Evolutionary conservation across 2,329 filamentous ascomycete species (phyloP).

Genomic region (Arthroderma sp.): DNA sequence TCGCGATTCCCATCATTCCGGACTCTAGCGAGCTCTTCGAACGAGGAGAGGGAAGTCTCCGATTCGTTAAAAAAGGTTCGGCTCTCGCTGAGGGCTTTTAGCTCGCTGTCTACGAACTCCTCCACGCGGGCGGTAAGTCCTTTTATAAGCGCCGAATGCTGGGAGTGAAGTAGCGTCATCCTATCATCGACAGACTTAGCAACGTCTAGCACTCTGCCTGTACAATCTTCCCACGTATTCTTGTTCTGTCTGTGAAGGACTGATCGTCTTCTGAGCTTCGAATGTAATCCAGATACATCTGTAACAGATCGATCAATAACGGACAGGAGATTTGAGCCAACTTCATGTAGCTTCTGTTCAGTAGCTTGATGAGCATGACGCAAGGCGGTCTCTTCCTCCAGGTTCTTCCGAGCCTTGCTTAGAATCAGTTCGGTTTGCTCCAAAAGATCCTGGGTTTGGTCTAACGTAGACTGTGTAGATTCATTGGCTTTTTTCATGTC

Average conservation of each 20-base stretch:
- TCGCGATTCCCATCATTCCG: constrained; percentile 49
- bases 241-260: constrained; percentile 72
- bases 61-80: constrained; percentile 60
- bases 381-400: constrained; percentile 68
- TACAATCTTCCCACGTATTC: constrained; percentile 63
- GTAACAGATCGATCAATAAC: constrained; percentile 66
- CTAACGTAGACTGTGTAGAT: constrained; percentile 55
- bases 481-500: constrained; percentile 84
- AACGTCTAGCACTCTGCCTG: constrained; percentile 62
- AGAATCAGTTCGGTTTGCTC: constrained; percentile 82
- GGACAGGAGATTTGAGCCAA: constrained; percentile 64
- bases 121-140: constrained; percentile 61
- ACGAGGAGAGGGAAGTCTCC: constrained; percentile 53
- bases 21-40: constrained; percentile 52
- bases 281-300: constrained; percentile 70
- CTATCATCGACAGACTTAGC: constrained; percentile 65
- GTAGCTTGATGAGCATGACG: constrained; percentile 78
- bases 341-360: constrained; percentile 59
- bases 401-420: constrained; percentile 58
- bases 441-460: constrained; percentile 67
- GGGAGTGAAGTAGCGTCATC: constrained; percentile 57
- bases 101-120: constrained; percentile 61
- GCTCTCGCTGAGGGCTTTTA: constrained; percentile 57
- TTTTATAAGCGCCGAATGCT: constrained; percentile 60
- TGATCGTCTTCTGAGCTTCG: constrained; percentile 75